Evolutionary conservation across 345 rosid genomes (phyloP).

Genomic region (Murraya paniculata): DNA sequence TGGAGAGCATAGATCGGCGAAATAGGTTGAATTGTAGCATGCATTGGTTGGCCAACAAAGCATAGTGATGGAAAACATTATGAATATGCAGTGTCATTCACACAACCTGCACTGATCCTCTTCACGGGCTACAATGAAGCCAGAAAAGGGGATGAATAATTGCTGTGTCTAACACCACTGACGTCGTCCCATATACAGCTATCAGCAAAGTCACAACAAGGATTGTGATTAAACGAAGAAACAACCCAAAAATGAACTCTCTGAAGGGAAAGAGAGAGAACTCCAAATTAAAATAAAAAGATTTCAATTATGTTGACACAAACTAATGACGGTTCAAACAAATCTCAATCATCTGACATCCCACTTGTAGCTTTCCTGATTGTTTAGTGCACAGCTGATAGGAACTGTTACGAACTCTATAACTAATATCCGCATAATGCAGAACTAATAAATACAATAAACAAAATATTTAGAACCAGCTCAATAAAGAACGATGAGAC

Average conservation of each 20-base stretch:
- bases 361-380: background rate
- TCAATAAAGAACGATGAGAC: background rate
- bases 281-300: background rate
- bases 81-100: background rate
- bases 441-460: background rate
- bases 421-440: slow-evolving; percentile 4
- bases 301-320: background rate
- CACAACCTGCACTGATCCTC: background rate
- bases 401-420: background rate
- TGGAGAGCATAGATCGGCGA: background rate
- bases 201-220: background rate
- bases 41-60: background rate
- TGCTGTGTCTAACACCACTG: background rate
- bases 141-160: background rate
- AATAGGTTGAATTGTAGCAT: background rate
- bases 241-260: background rate
- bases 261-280: background rate
- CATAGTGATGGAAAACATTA: background rate
- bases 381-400: background rate
- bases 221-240: background rate
- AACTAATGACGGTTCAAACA: background rate
- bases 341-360: background rate
- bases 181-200: background rate
- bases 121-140: background rate
- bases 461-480: background rate